These are phyloP conservation scores for Amanita rubescens DNA, from an alignment of 768 basidiomycete species.

Conservation along the genomic window DNA sequence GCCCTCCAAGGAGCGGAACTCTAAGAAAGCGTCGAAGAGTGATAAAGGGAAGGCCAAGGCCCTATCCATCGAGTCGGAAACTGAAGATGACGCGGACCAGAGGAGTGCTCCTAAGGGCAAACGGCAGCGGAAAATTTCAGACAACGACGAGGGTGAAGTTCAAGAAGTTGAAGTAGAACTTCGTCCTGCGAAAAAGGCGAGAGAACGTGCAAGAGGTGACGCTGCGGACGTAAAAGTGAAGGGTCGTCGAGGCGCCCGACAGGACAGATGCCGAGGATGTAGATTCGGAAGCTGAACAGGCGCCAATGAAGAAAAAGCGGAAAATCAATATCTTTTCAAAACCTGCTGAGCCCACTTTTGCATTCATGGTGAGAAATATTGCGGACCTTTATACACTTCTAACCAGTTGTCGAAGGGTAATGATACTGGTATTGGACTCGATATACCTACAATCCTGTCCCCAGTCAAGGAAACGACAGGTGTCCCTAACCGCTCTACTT, in stretches of 20 bases:
- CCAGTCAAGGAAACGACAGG: slow-evolving; percentile 53
- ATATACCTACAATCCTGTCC: slow-evolving; percentile 61
- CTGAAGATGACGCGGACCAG: background rate
- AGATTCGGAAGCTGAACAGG: background rate
- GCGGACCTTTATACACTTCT: background rate
- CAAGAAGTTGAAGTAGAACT: background rate
- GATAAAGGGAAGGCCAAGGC: slow-evolving; percentile 27
- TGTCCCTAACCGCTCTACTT: slow-evolving; percentile 40
- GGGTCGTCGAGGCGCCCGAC: slow-evolving; percentile 10
- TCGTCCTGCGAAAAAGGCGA: slow-evolving; percentile 2
- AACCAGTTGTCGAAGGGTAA: slow-evolving; percentile 8
- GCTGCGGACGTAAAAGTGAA: background rate
- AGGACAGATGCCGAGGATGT: slow-evolving; percentile 2
- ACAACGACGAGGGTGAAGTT: background rate
- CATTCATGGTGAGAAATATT: slow-evolving; percentile 23
- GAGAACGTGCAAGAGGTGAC: slow-evolving; percentile 22
- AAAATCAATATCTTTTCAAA: slow-evolving; percentile 56
- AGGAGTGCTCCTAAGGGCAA: background rate
- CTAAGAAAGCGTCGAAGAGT: slow-evolving; percentile 9
- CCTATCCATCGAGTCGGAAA: slow-evolving; percentile 12
- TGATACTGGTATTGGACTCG: slow-evolving; percentile 35
- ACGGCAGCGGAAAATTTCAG: background rate
- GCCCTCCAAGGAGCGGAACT: background rate
- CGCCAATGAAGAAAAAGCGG: slow-evolving; percentile 56
- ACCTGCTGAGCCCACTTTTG: slow-evolving; percentile 38